Conservation (phyloP, 345 rosid genomes). For the Salix viminalis region DNA sequence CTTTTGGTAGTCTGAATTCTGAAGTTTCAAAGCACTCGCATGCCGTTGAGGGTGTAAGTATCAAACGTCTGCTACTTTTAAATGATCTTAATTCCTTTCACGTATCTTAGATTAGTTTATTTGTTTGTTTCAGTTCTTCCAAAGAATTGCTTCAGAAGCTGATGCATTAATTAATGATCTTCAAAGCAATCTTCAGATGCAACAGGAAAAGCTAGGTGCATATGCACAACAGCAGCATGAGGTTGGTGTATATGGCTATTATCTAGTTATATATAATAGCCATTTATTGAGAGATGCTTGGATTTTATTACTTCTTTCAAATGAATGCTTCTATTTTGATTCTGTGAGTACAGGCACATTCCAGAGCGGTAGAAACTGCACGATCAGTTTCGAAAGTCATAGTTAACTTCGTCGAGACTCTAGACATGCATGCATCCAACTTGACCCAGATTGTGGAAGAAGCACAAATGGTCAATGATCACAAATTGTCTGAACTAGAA, state of each 20-base stretch:
- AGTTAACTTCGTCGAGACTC: conserved; percentile 65
- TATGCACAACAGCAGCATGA: conserved; percentile 78
- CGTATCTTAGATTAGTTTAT: conserved; percentile 15
- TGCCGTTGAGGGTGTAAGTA: conserved; percentile 74
- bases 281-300: background rate
- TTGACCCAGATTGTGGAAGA: conserved; percentile 71
- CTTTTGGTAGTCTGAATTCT: conserved; percentile 66
- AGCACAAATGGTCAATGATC: conserved; percentile 73
- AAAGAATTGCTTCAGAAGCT: conserved; percentile 82
- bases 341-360: conserved; percentile 62
- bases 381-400: conserved; percentile 77
- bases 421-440: conserved; percentile 68
- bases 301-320: background rate
- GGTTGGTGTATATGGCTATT: conserved; percentile 39
- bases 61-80: background rate
- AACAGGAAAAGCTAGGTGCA: conserved; percentile 69
- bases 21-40: conserved; percentile 82
- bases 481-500: conserved; percentile 70
- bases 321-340: conserved; percentile 1
- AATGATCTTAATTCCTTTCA: conserved; percentile 1
- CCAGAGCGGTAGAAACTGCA: conserved; percentile 76
- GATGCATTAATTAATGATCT: conserved; percentile 73
- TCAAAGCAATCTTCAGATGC: conserved; percentile 69
- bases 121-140: conserved; percentile 65
- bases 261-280: background rate